These are phyloP conservation scores for Cymbidium sinense DNA, from an alignment of 106 monocot genomes.

Conservation along the genomic window DNA sequence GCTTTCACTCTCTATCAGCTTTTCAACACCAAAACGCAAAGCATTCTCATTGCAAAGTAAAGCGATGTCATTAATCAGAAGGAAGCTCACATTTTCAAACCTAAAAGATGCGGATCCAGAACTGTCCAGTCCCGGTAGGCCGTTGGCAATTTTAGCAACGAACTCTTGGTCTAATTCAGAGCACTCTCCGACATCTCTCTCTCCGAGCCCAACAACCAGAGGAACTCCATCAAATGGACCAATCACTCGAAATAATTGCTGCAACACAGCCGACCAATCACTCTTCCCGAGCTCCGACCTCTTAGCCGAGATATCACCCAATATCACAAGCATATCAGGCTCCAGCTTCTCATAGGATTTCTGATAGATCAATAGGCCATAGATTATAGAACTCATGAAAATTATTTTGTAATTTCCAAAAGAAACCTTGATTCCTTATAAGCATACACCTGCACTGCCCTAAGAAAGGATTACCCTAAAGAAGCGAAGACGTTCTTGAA, in stretches of 20 bases:
- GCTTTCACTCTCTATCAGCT: conserved; percentile 50
- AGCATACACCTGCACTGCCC: background rate
- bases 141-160: conserved; percentile 26
- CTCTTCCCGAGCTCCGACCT: conserved; percentile 17
- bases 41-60: conserved; percentile 46
- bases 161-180: conserved; percentile 22
- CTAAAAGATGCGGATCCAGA: conserved; percentile 42
- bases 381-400: background rate
- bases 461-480: conserved; percentile 24
- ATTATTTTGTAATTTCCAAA: background rate
- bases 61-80: conserved; percentile 46
- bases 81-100: conserved; percentile 51
- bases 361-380: conserved; percentile 21
- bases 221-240: conserved; percentile 38
- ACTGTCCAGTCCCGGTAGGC: conserved; percentile 47
- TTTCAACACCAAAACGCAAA: conserved; percentile 49
- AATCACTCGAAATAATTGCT: conserved; percentile 39
- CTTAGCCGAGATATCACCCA: conserved; percentile 51
- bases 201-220: conserved; percentile 48
- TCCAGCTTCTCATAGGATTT: conserved; percentile 49
- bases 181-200: conserved; percentile 57
- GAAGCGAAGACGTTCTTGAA: conserved; percentile 39
- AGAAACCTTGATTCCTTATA: background rate
- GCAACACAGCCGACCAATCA: conserved; percentile 36
- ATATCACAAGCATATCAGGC: conserved; percentile 57